A percentile compares a stretch with the other conserved stretches of the same genome.
These are phyloP conservation scores for Euphorbia peplus DNA, from an alignment of 345 rosid species.

Conservation along the genomic window DNA sequence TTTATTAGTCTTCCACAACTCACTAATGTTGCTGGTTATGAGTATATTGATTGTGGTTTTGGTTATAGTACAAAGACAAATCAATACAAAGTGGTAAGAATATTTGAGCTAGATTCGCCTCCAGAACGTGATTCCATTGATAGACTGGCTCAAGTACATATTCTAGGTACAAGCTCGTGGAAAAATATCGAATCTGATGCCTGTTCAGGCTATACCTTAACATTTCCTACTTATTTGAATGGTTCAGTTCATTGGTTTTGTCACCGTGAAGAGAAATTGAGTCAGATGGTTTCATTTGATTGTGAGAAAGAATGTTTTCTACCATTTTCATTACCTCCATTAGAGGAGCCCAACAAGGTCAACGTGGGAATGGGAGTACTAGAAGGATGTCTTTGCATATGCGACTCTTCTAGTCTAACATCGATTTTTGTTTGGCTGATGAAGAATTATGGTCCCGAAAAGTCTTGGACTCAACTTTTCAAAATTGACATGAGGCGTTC, in stretches of 20 bases:
- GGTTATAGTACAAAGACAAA: conserved; percentile 15
- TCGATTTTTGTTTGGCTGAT: conserved; percentile 19
- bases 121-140: too few relatives aligned
- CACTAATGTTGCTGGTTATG: background rate
- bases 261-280: background rate
- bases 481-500: background rate
- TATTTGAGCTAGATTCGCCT: background rate
- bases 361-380: conserved; percentile 19
- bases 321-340: conserved; percentile 12
- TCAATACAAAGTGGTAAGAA: conserved; percentile 18
- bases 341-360: background rate
- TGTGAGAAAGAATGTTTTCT: conserved; percentile 18
- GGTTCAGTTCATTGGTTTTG: too few relatives aligned
- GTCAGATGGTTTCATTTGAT: conserved; percentile 15
- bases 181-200: conserved; percentile 15
- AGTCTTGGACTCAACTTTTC: conserved; percentile 18
- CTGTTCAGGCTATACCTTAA: background rate
- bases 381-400: conserved; percentile 20
- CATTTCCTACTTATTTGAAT: too few relatives aligned
- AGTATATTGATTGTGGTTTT: conserved; percentile 9
- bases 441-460: conserved; percentile 21
- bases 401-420: background rate
- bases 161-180: conserved; percentile 15
- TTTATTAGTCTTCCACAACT: conserved; percentile 17
- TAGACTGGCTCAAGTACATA: conserved; percentile 14